Evolutionary conservation across 305 asterid genomes (phyloP).

Genomic region (Solanum chacoense): DNA sequence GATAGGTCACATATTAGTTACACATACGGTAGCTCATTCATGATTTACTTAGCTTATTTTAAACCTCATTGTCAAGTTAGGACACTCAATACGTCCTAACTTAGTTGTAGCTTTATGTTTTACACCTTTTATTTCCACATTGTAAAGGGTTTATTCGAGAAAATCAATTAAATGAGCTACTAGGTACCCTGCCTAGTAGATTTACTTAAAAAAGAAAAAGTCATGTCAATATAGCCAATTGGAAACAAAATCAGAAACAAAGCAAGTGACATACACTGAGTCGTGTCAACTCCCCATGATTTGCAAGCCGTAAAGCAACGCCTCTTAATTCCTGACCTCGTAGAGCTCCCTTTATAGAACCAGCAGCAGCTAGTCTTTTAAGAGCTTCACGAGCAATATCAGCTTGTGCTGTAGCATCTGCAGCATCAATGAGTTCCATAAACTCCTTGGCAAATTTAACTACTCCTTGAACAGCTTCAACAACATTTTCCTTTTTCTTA

Average conservation of each 20-base stretch:
- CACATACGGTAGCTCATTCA: not conserved
- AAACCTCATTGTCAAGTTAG: not conserved
- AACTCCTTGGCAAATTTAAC: constrained; percentile 88
- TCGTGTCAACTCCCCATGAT: constrained; percentile 95
- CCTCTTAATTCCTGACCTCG: constrained; percentile 81
- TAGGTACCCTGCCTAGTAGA: not conserved
- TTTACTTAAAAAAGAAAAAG: not conserved
- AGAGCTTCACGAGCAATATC: constrained; percentile 96
- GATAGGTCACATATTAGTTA: not conserved
- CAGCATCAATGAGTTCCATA: constrained; percentile 85
- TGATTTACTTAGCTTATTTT: not conserved
- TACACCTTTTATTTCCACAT: not conserved
- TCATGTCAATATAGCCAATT: not conserved
- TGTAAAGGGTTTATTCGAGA: not conserved
- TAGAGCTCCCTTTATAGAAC: constrained; percentile 92
- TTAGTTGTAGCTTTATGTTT: not conserved
- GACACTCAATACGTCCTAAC: not conserved
- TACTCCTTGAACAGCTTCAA: constrained; percentile 92
- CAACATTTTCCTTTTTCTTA: constrained; percentile 70
- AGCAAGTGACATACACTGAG: constrained; percentile 56
- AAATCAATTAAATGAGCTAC: not conserved
- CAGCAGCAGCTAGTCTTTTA: constrained; percentile 95
- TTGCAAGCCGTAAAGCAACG: constrained; percentile 82
- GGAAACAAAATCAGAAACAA: constrained; percentile 5
- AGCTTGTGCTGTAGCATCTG: constrained; percentile 96